Conservation (phyloP, 139 green algal species). For the Yamagishiella unicocca region DNA sequence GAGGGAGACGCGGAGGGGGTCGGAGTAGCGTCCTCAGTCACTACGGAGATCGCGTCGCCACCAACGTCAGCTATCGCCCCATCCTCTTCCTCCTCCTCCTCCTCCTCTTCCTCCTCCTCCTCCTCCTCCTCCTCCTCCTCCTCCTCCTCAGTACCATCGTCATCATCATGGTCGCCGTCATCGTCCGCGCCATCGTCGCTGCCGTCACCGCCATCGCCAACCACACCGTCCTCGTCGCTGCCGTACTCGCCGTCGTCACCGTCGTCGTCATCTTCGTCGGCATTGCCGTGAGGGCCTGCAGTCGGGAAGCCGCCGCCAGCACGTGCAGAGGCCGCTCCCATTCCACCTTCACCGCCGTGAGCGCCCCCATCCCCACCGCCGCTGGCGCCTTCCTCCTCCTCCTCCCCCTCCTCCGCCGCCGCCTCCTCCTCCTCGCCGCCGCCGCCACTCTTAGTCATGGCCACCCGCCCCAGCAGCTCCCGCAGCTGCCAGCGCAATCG, state of each 20-base stretch:
- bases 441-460: background rate
- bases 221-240: background rate
- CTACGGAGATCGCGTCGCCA: background rate
- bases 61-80: background rate
- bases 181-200: background rate
- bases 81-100: background rate
- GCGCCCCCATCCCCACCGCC: too few species aligned
- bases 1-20: background rate
- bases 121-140: background rate
- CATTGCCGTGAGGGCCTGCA: too few species aligned
- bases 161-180: background rate
- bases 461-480: conserved; percentile 4
- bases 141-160: background rate
- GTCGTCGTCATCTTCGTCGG: background rate
- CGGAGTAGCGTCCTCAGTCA: background rate
- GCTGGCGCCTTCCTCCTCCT: too few species aligned
- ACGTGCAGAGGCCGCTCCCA: too few species aligned
- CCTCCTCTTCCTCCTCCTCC: conserved; percentile 1
- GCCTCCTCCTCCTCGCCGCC: too few species aligned
- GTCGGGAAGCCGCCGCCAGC: too few species aligned
- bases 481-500: background rate
- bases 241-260: background rate
- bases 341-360: too few species aligned
- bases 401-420: too few species aligned
- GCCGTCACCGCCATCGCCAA: background rate